Conservation (phyloP, 2,329 filamentous ascomycete genomes). For the Septoria linicola region DNA sequence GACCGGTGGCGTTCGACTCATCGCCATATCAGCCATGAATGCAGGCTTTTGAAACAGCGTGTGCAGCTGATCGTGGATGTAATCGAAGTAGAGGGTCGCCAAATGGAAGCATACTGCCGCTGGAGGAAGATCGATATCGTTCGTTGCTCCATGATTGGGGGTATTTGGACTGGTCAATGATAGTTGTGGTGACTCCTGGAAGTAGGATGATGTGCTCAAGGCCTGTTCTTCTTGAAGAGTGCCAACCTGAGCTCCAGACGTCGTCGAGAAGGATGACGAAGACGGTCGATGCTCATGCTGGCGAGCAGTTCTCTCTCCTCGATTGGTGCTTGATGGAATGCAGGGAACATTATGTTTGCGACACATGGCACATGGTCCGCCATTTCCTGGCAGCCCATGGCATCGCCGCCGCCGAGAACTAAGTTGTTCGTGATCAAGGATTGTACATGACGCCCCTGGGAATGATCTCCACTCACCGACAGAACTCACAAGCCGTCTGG, state of each 20-base stretch:
- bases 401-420: slow-evolving; percentile 14
- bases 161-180: slow-evolving; percentile 2
- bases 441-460: neutral
- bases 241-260: neutral
- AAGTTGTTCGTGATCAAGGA: neutral
- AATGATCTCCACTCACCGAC: slow-evolving; percentile 5
- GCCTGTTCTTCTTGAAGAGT: neutral
- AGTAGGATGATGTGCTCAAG: neutral
- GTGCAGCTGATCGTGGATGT: slow-evolving; percentile 12
- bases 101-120: slow-evolving; percentile 10
- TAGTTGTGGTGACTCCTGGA: slow-evolving; percentile 1
- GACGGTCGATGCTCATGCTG: neutral
- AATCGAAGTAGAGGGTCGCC: slow-evolving; percentile 10
- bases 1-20: slow-evolving; percentile 1
- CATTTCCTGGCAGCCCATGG: neutral
- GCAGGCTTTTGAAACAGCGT: slow-evolving; percentile 8
- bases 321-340: slow-evolving; percentile 4
- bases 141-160: neutral
- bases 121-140: slow-evolving; percentile 3
- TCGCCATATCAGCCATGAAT: slow-evolving; percentile 9
- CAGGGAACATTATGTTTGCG: slow-evolving; percentile 12
- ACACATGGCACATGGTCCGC: slow-evolving; percentile 9
- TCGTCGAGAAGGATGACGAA: neutral
- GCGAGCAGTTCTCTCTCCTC: neutral
- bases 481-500: slow-evolving; percentile 12